Percentiles rank a stretch among this genome's conserved stretches.
Conservation (phyloP, 2,329 filamentous ascomycete genomes). For the Hirsutella thompsonii region DNA sequence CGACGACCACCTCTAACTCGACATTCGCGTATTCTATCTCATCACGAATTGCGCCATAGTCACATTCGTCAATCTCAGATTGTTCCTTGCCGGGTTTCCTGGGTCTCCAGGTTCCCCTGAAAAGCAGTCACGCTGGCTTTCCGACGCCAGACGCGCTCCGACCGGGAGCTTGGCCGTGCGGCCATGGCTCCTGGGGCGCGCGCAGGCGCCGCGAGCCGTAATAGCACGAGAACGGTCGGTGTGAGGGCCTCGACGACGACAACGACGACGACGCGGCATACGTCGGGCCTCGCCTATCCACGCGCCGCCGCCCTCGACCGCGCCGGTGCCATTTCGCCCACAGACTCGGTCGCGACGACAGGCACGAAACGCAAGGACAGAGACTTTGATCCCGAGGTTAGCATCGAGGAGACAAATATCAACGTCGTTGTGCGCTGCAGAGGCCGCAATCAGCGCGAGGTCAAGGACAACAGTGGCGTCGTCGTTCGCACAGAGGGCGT, state of each 20-base stretch:
- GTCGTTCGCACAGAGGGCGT: slow-evolving; percentile 82
- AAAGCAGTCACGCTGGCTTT: slow-evolving; percentile 14
- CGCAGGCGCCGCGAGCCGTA: slow-evolving; percentile 11
- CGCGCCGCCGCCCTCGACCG: slow-evolving; percentile 9
- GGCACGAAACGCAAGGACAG: slow-evolving; percentile 76
- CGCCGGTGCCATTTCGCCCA: slow-evolving; percentile 49
- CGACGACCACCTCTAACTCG: too few species aligned
- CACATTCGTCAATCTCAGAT: not conserved
- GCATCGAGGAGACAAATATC: slow-evolving; percentile 82
- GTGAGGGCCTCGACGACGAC: slow-evolving; percentile 6
- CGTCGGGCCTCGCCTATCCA: slow-evolving; percentile 3
- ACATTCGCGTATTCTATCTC: too few species aligned
- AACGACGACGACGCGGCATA: slow-evolving; percentile 10
- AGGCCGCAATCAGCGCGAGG: slow-evolving; percentile 83
- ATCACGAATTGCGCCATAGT: too few species aligned
- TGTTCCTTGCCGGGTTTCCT: not conserved
- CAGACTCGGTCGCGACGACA: slow-evolving; percentile 47
- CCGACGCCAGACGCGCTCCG: slow-evolving; percentile 22
- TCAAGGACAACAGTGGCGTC: slow-evolving; percentile 87
- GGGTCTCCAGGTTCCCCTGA: not conserved
- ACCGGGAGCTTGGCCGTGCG: slow-evolving; percentile 22
- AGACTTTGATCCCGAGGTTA: slow-evolving; percentile 57
- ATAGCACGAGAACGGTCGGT: slow-evolving; percentile 11
- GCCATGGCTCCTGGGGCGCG: slow-evolving; percentile 18
- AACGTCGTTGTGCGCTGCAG: slow-evolving; percentile 93